These are phyloP conservation scores for Populus trichocarpa DNA, from an alignment of 441 rosid genomes.

Conservation along the genomic window DNA sequence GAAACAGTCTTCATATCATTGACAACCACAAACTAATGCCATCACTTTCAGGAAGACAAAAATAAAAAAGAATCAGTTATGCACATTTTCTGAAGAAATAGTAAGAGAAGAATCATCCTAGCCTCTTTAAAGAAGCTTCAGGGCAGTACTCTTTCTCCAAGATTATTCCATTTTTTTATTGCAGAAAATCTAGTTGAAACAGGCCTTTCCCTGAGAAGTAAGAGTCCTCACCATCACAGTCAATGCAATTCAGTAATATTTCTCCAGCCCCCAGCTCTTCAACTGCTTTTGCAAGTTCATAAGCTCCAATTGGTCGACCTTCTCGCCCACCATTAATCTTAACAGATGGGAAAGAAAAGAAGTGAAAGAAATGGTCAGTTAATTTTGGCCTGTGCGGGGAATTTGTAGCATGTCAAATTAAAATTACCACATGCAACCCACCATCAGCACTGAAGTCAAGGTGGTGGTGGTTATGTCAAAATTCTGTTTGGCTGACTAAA, in stretches of 20 bases:
- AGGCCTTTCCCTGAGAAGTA: not conserved
- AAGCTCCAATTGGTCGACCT: slow-evolving; percentile 94
- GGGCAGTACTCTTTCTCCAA: too few relatives aligned
- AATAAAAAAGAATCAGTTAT: not conserved
- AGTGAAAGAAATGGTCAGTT: not conserved
- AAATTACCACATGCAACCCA: not conserved
- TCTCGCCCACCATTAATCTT: slow-evolving; percentile 97
- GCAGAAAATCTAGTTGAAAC: too few relatives aligned
- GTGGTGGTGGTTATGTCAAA: not conserved
- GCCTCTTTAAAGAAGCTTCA: too few relatives aligned
- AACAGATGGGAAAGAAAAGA: not conserved
- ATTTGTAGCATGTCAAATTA: not conserved
- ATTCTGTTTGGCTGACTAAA: not conserved
- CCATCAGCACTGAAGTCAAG: not conserved
- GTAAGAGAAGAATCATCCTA: too few relatives aligned
- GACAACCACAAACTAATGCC: not conserved
- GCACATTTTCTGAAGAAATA: not conserved
- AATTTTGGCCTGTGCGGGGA: not conserved
- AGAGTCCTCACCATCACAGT: slow-evolving; percentile 69
- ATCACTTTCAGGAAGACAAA: not conserved
- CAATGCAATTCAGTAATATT: slow-evolving; percentile 89
- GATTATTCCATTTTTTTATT: too few relatives aligned
- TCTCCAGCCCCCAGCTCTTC: slow-evolving; percentile 98
- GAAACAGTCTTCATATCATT: not conserved
- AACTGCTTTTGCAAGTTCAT: slow-evolving; percentile 95